Evolutionary conservation across 2,329 filamentous ascomycete genomes (phyloP), one percentile per base, ranked within the genome.

Genomic region (Xylaria hypoxylon): DNA sequence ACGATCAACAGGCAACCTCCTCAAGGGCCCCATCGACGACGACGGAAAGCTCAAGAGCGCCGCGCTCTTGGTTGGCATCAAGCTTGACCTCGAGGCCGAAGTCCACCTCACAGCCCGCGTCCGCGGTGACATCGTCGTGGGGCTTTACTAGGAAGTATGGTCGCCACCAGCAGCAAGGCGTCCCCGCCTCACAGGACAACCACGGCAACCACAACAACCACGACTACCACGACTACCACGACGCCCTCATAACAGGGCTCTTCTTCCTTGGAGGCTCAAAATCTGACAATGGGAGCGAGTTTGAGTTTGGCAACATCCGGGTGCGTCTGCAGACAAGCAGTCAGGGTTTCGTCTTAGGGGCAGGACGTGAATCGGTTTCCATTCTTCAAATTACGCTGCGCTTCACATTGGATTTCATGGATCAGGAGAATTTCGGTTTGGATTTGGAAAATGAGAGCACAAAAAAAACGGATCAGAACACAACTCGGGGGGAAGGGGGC

Each of bases 31-130:
- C 31, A 83, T 85, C 31, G 85, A 88, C 69, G 83, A 85, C 35
- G 80, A 87, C 58, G 86, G 87, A 64, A 84, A 86, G 71, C 80
- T 86, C 67, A 89, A 87, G 78, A 80, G 84, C 59, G 85, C 87
- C 6, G 86, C 85, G 2, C 80, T 89, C 65, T 80, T 89, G 76
- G 80, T 89, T 50, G 87, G 87, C 65, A 87, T 89, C 80, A 89
- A 89, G 80, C 80, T 89, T 51, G 87, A 89, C 74, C 79, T 89
- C 51, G 86, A 89, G 76, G 87, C 87, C 56, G 87, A 89, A 74
- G 83, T 89, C 45, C 86, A 89, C 73, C 79, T 89, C 70, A 89
- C 86, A 26, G 87, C 87, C 62, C 79, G 87, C 64, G 82, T 89
- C 70, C 81, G 85, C 58, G 87, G 87, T 80, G 87, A 89, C 75